Percentiles rank a stretch among this genome's conserved stretches.
Evolutionary conservation across 768 basidiomycete species (phyloP).

Genomic region (Trametes villosa): DNA sequence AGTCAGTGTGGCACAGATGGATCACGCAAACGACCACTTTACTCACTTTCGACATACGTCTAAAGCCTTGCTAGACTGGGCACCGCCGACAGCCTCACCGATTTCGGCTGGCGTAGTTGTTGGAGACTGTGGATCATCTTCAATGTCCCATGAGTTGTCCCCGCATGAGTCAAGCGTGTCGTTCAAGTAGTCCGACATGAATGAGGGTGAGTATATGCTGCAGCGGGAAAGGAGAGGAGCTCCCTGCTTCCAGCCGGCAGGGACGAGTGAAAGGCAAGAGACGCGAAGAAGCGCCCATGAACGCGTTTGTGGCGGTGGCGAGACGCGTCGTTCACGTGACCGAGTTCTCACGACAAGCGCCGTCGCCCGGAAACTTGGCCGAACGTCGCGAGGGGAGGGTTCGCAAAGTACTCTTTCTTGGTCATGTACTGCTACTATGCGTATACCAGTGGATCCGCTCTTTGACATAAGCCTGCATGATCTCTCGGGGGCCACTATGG

Average conservation of each 20-base stretch:
- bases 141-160: too few relatives aligned
- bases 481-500: too few relatives aligned
- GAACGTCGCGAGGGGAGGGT: neutral
- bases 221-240: neutral
- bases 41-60: neutral
- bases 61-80: neutral
- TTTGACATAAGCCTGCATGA: too few relatives aligned
- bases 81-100: neutral
- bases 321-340: constrained; percentile 15
- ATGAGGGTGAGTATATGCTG: neutral
- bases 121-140: too few relatives aligned
- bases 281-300: neutral
- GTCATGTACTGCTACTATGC: too few relatives aligned
- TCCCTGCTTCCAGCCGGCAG: neutral
- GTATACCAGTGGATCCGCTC: too few relatives aligned
- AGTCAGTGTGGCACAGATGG: neutral
- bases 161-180: too few relatives aligned
- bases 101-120: too few relatives aligned
- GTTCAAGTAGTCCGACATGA: neutral
- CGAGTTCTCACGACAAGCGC: constrained; percentile 12
- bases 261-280: neutral
- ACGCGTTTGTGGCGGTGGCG: constrained; percentile 18
- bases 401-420: neutral
- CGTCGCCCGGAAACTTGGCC: neutral
- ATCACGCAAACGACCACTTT: neutral